A percentile compares a stretch with the other conserved stretches of the same genome.
phyloP scores from a whole-genome alignment of 2,329 filamentous ascomycete species.

The Gaeumannomyces sp. region DNA sequence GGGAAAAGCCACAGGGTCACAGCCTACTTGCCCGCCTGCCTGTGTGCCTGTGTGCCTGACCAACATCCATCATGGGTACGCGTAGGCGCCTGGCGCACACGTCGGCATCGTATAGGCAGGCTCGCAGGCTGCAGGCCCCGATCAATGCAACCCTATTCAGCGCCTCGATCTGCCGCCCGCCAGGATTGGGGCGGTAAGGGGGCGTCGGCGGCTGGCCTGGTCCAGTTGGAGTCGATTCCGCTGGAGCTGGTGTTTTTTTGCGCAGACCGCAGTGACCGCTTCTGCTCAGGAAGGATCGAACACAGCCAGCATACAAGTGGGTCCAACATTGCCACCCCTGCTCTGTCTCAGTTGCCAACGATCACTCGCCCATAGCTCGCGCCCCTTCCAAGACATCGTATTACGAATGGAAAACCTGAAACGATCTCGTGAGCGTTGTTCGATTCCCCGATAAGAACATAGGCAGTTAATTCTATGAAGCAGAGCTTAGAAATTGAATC shows the following conservation, averaged over 20 bases:
- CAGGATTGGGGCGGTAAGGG: neutral
- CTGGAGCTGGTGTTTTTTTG: no score
- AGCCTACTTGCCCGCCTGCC: no score
- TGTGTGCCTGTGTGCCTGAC: neutral
- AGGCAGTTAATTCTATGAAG: no score
- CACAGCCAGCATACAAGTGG: neutral
- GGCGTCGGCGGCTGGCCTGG: neutral
- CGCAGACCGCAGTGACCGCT: neutral
- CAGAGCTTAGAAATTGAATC: neutral
- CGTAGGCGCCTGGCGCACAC: no score
- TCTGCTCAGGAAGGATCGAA: neutral
- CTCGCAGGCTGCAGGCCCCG: neutral
- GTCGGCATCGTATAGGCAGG: no score
- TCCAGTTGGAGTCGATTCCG: no score
- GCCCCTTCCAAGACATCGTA: neutral
- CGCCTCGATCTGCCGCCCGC: neutral
- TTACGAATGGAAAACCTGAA: neutral
- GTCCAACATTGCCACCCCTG: neutral
- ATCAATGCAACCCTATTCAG: neutral
- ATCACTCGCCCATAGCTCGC: neutral
- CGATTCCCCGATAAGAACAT: neutral
- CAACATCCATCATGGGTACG: neutral
- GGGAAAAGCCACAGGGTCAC: neutral
- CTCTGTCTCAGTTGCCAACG: neutral
- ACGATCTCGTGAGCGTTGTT: neutral